Conservation (phyloP, 805 yeast genomes). For the Myxozyma neotropica region DNA sequence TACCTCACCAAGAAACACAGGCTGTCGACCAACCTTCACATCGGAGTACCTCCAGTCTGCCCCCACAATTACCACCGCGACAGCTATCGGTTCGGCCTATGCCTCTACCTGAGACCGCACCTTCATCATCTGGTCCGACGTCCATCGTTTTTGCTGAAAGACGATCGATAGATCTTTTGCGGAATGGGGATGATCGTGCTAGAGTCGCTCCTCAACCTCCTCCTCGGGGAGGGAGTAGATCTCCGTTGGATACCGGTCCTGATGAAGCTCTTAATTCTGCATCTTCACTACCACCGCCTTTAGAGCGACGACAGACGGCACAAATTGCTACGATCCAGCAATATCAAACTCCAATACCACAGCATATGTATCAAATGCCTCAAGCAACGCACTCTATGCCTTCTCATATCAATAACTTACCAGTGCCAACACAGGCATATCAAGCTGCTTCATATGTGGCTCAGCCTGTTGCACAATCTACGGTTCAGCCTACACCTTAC, state of each 20-base stretch:
- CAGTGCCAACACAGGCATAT: neutral
- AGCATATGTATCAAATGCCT: neutral
- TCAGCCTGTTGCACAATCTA: neutral
- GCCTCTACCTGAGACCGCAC: neutral
- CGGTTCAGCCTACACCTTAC: neutral
- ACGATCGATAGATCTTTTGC: conserved; percentile 6
- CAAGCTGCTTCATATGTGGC: neutral
- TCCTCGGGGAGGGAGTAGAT: conserved; percentile 18
- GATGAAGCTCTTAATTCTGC: neutral
- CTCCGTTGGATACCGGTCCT: conserved; percentile 4
- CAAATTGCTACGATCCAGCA: neutral
- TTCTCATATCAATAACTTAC: neutral
- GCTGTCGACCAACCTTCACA: neutral
- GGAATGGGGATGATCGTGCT: conserved; percentile 1
- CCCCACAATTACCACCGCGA: conserved; percentile 7
- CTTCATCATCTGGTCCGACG: conserved; percentile 4
- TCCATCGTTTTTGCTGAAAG: conserved; percentile 13
- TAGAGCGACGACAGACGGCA: neutral
- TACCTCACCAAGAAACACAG: neutral
- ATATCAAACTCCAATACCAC: neutral
- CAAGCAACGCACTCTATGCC: conserved; percentile 4
- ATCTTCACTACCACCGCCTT: neutral
- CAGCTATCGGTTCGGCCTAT: neutral
- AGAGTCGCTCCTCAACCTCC: conserved; percentile 3
- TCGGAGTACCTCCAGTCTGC: neutral